Evolutionary conservation across 2,329 filamentous ascomycete species (phyloP), one percentile per base, ranked within the genome.

Genomic region (Beauveria australis): DNA sequence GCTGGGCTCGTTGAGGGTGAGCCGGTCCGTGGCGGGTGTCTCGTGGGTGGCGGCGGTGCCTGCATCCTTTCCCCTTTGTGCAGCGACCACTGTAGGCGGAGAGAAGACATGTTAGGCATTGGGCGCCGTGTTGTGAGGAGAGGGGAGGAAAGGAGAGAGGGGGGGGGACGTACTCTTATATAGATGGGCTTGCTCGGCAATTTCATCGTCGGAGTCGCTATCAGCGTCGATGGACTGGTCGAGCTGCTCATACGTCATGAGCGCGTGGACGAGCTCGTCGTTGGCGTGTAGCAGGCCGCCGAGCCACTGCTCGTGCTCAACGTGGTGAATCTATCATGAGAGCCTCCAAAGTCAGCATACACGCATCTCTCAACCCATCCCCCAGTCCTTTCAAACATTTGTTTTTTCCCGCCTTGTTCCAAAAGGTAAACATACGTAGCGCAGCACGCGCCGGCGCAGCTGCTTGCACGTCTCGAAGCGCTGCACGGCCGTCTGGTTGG

Each of bases 211-310:
- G 1, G 85, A 88, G 71, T 89, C 86, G 65, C 85, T 88, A 69
- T 89, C 86, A 6, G 86, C 85, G 65, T 91, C 89, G 64, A 93
- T 89, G 53, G 89, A 92, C 63, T 88, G 86, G 71, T 99, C 93
- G 64, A 97, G 84, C 67, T 97, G 90, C 74, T 97, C 93, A 70
- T 92, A 99, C 0, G 92, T 89, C 84, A 96, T 96, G 61, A 99
- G 81, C 1, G 92, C 91, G 63, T 88, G 88, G 46, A 97, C 90
- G n/a, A 99, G 86, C 73, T 96, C 90, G 68, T 99, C 94, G 68
- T 99, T 97, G 65, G 93, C 92, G 68, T 94, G 91, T 19, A 99
- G 86, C 5, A 99, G 81, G 63, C 91, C 88, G 47, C 93, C 94
- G 9, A 99, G 86, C 81, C 89, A 97, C 69, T 97, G 87, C 69